Conservation (phyloP, 2,329 filamentous ascomycete genomes). For the Fusarium albosuccineum region DNA sequence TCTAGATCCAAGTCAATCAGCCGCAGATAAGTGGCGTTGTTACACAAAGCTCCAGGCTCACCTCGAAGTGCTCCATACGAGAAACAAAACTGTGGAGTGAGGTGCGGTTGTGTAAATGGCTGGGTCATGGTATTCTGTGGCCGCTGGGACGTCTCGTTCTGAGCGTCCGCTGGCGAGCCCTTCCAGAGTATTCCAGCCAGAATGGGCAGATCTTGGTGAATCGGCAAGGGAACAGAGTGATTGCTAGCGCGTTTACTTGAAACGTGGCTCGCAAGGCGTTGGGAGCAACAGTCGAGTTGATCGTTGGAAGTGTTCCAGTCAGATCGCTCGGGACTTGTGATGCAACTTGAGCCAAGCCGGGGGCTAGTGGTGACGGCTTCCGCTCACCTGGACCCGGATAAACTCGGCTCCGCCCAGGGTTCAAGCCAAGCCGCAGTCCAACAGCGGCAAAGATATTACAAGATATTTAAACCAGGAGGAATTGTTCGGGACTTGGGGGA, state of each 20-base stretch:
- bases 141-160: slow-evolving; percentile 46
- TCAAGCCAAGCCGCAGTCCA: no score
- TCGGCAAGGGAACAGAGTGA: neutral
- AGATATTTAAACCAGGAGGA: neutral
- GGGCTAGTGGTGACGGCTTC: slow-evolving; percentile 9
- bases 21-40: neutral
- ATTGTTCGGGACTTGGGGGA: neutral
- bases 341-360: slow-evolving; percentile 37
- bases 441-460: no score
- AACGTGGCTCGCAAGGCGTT: slow-evolving; percentile 21
- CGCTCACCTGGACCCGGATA: slow-evolving; percentile 35
- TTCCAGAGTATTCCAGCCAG: slow-evolving; percentile 67
- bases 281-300: slow-evolving; percentile 28
- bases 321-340: slow-evolving; percentile 34
- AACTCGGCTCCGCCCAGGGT: slow-evolving; percentile 35
- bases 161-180: slow-evolving; percentile 55
- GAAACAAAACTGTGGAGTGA: slow-evolving; percentile 85
- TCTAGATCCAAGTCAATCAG: slow-evolving; percentile 65
- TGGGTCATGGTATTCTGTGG: slow-evolving; percentile 60
- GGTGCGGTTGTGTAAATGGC: slow-evolving; percentile 60
- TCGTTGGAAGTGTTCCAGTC: slow-evolving; percentile 10
- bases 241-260: slow-evolving; percentile 21
- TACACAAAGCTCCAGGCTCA: slow-evolving; percentile 51
- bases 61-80: slow-evolving; percentile 77
- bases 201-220: slow-evolving; percentile 46